Evolutionary conservation across 2,329 filamentous ascomycete genomes (phyloP), one percentile per base, ranked within the genome.

Genomic region (Hypocrella siamensis): DNA sequence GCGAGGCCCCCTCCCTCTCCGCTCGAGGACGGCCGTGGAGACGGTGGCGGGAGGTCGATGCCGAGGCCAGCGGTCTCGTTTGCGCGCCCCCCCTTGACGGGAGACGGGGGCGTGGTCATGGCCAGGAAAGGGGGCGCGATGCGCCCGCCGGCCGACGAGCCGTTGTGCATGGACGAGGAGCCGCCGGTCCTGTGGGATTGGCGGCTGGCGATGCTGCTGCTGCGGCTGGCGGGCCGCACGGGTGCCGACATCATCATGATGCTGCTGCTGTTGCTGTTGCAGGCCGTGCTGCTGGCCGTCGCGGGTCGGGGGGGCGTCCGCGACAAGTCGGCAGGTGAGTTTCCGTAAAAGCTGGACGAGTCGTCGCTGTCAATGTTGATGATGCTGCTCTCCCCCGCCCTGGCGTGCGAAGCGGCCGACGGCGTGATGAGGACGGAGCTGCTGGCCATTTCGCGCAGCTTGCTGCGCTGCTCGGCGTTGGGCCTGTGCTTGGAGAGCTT

Each of bases 401-500:
- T n/a, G n/a, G n/a, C n/a, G n/a, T 53, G 49, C 14, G 52, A 53
- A 5, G 41, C 42, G 26, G 42, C 43, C 3, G 48, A 54, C 9
- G 58, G 60, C n/a, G 35, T 38, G 17, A 63, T 67, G 39, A 88
- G 62, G 15, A 79, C 74, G 22, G 75, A 79, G 45, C 72, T 81
- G 36, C 73, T 86, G n/a, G 82, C 84, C 35, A 93, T 63, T 52
- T 94, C 85, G 26, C 86, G 74, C 21, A 92, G 66, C 39, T 79
- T 76, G 46, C 67, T 79, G 46, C 83, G 76, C 49, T 90, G 81
- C 36, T 81, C 76, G 32, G 75, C 81, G 40, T 64, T 82, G 2
- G 88, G 86, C 4, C 85, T 75, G 49, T 93, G 83, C 47, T 84
- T 82, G 31, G 78, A 83, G 56, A 98, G 82, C 51, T 98, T 98